phyloP scores from a whole-genome alignment of 805 yeast species.

The Kuraishia hungarica region DNA sequence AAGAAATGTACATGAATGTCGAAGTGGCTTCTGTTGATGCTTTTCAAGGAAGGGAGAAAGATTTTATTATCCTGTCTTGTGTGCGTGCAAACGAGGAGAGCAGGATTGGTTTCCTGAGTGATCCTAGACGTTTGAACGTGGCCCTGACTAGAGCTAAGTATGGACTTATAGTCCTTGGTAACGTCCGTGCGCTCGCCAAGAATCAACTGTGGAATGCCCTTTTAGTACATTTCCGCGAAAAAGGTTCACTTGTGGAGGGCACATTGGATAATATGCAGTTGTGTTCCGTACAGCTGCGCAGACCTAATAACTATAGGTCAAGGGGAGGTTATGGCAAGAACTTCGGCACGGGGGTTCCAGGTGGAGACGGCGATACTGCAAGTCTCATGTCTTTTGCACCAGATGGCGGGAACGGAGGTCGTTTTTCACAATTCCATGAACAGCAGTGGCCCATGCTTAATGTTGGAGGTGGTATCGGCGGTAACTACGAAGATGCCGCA shows the following conservation, averaged over 20 bases:
- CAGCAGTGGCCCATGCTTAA: not conserved
- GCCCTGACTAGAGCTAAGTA: constrained; percentile 65
- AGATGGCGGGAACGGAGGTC: not conserved
- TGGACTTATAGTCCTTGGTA: constrained; percentile 69
- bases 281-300: constrained; percentile 46
- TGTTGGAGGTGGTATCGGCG: not conserved
- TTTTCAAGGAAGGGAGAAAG: constrained; percentile 87
- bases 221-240: constrained; percentile 69
- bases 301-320: not conserved
- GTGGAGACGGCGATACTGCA: not conserved
- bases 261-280: constrained; percentile 71
- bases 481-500: not conserved
- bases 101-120: constrained; percentile 56
- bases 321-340: not conserved
- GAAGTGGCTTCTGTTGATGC: constrained; percentile 86
- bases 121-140: constrained; percentile 57
- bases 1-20: constrained; percentile 56
- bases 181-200: constrained; percentile 66
- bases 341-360: not conserved
- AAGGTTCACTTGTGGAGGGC: constrained; percentile 87
- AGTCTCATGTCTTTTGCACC: not conserved
- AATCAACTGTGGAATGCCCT: constrained; percentile 74
- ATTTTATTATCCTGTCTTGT: constrained; percentile 67
- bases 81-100: constrained; percentile 57
- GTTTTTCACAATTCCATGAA: not conserved